These are phyloP conservation scores for Actinomortierella ambigua DNA, from an alignment of 371 early-diverging fungal genomes.

Conservation along the genomic window DNA sequence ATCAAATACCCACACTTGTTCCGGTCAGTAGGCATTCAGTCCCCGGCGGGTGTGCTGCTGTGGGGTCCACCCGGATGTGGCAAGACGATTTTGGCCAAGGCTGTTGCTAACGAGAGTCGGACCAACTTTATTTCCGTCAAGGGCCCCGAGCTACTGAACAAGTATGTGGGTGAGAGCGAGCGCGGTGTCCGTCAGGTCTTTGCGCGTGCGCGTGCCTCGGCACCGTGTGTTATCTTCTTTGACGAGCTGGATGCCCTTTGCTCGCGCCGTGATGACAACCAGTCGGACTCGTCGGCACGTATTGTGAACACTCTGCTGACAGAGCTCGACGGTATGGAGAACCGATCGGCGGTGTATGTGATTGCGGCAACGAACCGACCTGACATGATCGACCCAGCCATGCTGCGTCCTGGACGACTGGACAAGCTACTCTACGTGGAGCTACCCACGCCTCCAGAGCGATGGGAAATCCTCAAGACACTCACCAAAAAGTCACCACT, in stretches of 20 bases:
- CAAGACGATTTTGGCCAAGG: conserved; percentile 99
- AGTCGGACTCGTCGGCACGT: conserved; percentile 90
- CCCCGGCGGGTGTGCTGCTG: conserved; percentile 95
- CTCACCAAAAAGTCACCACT: conserved; percentile 86
- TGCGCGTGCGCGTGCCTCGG: conserved; percentile 92
- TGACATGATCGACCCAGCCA: conserved; percentile 98
- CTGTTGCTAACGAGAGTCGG: conserved; percentile 96
- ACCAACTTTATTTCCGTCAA: conserved; percentile 99
- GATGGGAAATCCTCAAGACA: conserved; percentile 89
- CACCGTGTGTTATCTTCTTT: conserved; percentile 98
- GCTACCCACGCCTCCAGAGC: conserved; percentile 83
- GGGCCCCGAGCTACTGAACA: conserved; percentile 99
- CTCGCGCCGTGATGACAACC: conserved; percentile 67
- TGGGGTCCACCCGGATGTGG: conserved; percentile 99
- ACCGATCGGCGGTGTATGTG: conserved; percentile 91
- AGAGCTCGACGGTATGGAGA: conserved; percentile 97
- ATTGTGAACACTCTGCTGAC: conserved; percentile 99
- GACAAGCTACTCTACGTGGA: conserved; percentile 98
- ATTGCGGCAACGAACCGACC: conserved; percentile 99
- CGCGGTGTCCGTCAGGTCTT: conserved; percentile 98
- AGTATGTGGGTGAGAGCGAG: conserved; percentile 99
- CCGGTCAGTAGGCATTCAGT: conserved; percentile 88
- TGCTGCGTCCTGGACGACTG: conserved; percentile 98
- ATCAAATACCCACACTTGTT: conserved; percentile 95
- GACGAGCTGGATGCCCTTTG: conserved; percentile 99